Base-by-base conservation (phyloP, 768 basidiomycete species). In the Suillus weaverae region DNA sequence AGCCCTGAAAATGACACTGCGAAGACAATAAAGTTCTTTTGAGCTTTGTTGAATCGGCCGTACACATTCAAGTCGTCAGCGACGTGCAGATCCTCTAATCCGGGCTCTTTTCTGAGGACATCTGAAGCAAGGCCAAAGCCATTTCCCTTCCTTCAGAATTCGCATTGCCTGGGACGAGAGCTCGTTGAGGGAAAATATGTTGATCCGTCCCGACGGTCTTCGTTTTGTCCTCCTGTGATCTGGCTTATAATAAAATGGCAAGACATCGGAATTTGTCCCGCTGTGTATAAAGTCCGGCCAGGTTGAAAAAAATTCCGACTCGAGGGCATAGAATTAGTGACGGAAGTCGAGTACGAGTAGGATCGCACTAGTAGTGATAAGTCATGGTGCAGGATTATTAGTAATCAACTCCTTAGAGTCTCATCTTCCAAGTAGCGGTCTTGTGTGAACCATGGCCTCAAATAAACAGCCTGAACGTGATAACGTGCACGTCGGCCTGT, bases 1-100 rank as follows among this genome's bases (percentile, higher is more conserved):
- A 90, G 74, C 4, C 86, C 88, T 62, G 84, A 83, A 67, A 79
- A 83, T 5, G 87, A 83, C 0, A 88, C 83, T 51, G 89, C 76
- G 1, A 78, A 77, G 6, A 86, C 71, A 51, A 91, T 86, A 5
- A 73, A 54, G n/a, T 74, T 72, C 72, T 90, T 91, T 68, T 77
- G 77, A 9, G 71, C 20, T 0, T 73, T 71, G 2, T 83, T 83
- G 74, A 90, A 90, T 18, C 85, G 81, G 50, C 36, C 11, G 11
- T 35, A 55, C 33, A 55, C 33, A 55, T 53, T 51, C 18, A 20
- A n/a, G 9, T 35, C 16, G 53, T 20, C 30, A 22, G 30, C 55
- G 16, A 43, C 38, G 13, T 22, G 33, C 26, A 35, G 33, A 5
- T 59, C 51, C 33, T 30, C 33, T 14, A 22, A 8, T 36, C 22